phyloP scores from a whole-genome alignment of 225 moss, liverwort and hornwort species.

The Bryum argenteum region DNA sequence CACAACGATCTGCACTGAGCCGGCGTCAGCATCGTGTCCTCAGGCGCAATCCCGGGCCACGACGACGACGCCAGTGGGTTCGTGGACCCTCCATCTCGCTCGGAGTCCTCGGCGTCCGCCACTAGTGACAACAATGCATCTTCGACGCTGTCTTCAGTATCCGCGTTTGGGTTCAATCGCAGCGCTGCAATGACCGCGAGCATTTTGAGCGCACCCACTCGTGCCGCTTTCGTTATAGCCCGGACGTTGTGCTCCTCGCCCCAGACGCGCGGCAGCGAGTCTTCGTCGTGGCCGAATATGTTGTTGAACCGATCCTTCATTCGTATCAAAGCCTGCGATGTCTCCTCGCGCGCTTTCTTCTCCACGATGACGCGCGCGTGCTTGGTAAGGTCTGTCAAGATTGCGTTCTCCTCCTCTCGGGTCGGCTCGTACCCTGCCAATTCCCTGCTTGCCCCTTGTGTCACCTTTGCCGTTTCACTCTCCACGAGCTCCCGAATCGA shows the following conservation, averaged over 20 bases:
- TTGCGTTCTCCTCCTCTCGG: slow-evolving; percentile 40
- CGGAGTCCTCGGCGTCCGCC: slow-evolving; percentile 13
- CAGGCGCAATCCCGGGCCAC: slow-evolving; percentile 54
- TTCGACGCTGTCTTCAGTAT: slow-evolving; percentile 53
- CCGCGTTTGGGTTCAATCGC: slow-evolving; percentile 48
- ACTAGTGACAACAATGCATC: slow-evolving; percentile 59
- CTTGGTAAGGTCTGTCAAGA: slow-evolving; percentile 33
- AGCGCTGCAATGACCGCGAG: slow-evolving; percentile 79
- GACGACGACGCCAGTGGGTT: slow-evolving; percentile 49
- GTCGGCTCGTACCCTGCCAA: slow-evolving; percentile 69
- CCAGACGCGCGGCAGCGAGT: slow-evolving; percentile 83
- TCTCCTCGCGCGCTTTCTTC: slow-evolving; percentile 76
- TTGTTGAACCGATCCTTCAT: slow-evolving; percentile 97
- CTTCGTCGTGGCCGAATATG: slow-evolving; percentile 83
- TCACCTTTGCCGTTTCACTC: slow-evolving; percentile 43
- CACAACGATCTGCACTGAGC: slow-evolving; percentile 79
- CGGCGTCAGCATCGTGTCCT: slow-evolving; percentile 72
- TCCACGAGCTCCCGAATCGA: slow-evolving; percentile 65
- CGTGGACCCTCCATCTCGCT: slow-evolving; percentile 18
- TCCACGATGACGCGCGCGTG: slow-evolving; percentile 66
- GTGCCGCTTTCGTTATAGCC: slow-evolving; percentile 72
- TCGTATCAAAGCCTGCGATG: slow-evolving; percentile 70
- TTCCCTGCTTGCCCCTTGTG: slow-evolving; percentile 27
- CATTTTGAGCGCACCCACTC: slow-evolving; percentile 49
- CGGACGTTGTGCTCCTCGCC: slow-evolving; percentile 84